phyloP scores from a whole-genome alignment of 768 basidiomycete species.

The Pluteus cervinus region DNA sequence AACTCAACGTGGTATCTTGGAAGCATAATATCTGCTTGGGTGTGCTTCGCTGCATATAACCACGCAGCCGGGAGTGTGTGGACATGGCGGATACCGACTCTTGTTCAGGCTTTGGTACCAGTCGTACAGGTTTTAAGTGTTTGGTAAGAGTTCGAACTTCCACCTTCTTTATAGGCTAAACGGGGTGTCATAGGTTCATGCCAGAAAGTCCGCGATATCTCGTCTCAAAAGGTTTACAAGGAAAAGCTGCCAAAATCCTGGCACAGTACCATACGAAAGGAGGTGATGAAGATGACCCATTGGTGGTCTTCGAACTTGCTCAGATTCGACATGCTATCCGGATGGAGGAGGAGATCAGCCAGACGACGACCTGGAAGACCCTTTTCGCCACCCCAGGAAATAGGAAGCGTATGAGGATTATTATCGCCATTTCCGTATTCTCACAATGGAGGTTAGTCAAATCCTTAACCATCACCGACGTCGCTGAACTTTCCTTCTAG shows the following conservation, averaged over 20 bases:
- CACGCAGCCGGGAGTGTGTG: constrained; percentile 33
- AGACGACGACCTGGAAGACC: constrained; percentile 41
- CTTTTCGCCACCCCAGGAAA: constrained; percentile 64
- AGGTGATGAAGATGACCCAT: constrained; percentile 50
- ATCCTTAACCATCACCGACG: not conserved
- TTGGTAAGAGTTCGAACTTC: constrained; percentile 30
- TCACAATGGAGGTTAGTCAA: constrained; percentile 63
- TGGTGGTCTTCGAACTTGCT: constrained; percentile 51
- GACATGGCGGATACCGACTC: constrained; percentile 63
- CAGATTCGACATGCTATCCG: constrained; percentile 67
- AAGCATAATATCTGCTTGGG: constrained; percentile 53
- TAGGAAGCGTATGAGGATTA: constrained; percentile 58
- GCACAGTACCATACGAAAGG: constrained; percentile 70
- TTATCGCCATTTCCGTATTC: constrained; percentile 62
- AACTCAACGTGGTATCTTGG: constrained; percentile 76
- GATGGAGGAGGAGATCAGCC: constrained; percentile 50
- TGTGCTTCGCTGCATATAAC: constrained; percentile 37
- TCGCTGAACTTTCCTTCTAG: constrained; percentile 18
- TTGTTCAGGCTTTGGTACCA: constrained; percentile 56
- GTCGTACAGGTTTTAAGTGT: constrained; percentile 47
- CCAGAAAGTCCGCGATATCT: constrained; percentile 68
- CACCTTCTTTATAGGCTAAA: not conserved
- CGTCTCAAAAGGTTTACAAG: constrained; percentile 48
- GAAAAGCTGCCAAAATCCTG: constrained; percentile 53
- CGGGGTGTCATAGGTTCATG: constrained; percentile 38